phyloP scores from a whole-genome alignment of 768 basidiomycete genomes.

The Boletus vermiculosoides region DNA sequence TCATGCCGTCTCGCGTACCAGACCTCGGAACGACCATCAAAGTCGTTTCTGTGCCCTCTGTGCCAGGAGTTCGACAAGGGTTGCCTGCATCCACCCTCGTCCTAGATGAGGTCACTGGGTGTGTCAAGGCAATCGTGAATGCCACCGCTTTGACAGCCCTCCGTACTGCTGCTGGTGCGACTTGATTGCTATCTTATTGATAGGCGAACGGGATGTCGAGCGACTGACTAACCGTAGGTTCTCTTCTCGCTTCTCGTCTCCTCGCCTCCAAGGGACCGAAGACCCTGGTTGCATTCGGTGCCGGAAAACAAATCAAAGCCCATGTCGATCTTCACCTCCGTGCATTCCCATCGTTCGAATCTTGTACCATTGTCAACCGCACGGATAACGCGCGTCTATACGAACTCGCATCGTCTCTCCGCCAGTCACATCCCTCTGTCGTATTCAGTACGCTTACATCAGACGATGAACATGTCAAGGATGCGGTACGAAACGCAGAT shows the following conservation, averaged over 20 bases:
- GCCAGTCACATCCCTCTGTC: constrained; percentile 26
- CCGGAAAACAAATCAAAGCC: constrained; percentile 66
- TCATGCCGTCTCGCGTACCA: constrained; percentile 78
- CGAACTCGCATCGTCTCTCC: constrained; percentile 35
- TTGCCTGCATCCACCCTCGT: constrained; percentile 77
- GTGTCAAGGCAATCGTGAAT: constrained; percentile 74
- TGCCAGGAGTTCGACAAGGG: constrained; percentile 45
- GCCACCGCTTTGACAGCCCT: constrained; percentile 75
- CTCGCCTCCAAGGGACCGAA: constrained; percentile 44
- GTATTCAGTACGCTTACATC: constrained; percentile 11
- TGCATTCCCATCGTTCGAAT: constrained; percentile 51
- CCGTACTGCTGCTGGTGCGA: constrained; percentile 75
- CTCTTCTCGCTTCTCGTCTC: constrained; percentile 61
- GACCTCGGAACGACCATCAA: constrained; percentile 66
- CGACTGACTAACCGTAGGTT: constrained; percentile 44
- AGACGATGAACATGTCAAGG: constrained; percentile 10
- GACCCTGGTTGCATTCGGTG: constrained; percentile 63
- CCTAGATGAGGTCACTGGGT: constrained; percentile 67
- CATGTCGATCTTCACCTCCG: constrained; percentile 64
- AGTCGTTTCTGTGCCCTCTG: constrained; percentile 71
- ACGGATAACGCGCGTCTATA: constrained; percentile 47
- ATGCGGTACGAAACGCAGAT: constrained; percentile 18
- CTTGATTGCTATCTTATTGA: neutral
- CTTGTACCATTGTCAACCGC: constrained; percentile 65
- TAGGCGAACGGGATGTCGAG: neutral